Evolutionary conservation across 2,329 filamentous ascomycete species (phyloP), one percentile per base, ranked within the genome.

Genomic region (Ceratocystis cubensis): DNA sequence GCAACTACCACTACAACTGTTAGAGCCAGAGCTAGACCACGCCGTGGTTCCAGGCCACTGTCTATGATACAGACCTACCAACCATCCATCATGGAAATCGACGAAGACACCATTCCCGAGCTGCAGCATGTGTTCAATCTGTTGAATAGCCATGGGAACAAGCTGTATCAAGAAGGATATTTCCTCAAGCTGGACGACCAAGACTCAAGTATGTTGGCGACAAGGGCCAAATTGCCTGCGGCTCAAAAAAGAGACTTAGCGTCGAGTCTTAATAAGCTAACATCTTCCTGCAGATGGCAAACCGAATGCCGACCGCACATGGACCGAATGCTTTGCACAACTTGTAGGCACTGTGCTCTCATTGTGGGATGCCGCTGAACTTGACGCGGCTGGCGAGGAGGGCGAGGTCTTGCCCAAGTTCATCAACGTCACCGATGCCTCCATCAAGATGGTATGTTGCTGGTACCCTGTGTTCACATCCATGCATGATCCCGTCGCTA

Each of bases 281-380:
- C 69, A 17, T 61, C 65, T 37, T 45, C 46, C 65, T 13, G 28
- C 75, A 96, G 91, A 93, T 76, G 94, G 94, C 63, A 87, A 88
- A 69, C 89, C 91, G 10, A 95, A 93, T 73, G 76, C 83, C 53
- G 92, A 96, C 75, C 83, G 94, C 71, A 89, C 86, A 70, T 99
- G 94, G 94, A 88, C 88, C 46, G 94, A 99, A 79, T 96, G 91
- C 76, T 99, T 97, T 77, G 92, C 93, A 56, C 94, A 97, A 75
- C 85, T 99, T 17, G 91, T 96, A 20, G 94, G 94, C 70, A 97
- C 94, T 1, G 90, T 97, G 17, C 78, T 99, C 67, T 96, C 94
- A 5, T 79, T 97, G 63, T 99, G 94, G 94, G 93, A 99, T 76
- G 92, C 93, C 28, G 86, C 89, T 70, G 91, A 94, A 74, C 81